These are phyloP conservation scores for Pseudopithomyces maydicus DNA, from an alignment of 2,329 filamentous ascomycete species.

Conservation along the genomic window DNA sequence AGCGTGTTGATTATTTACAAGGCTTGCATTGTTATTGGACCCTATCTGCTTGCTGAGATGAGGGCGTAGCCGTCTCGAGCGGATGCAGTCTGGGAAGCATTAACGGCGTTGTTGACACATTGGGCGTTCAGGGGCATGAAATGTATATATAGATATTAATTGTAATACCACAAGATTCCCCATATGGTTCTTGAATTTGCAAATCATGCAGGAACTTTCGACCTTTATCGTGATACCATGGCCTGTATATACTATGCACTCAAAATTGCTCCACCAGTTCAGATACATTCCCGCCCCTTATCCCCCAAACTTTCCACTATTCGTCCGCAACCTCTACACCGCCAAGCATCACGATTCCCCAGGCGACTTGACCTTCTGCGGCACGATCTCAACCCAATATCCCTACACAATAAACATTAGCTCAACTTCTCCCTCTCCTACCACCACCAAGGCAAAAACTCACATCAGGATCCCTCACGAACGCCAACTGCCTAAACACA, in stretches of 20 bases:
- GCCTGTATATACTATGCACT: too few relatives aligned
- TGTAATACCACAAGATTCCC: background rate
- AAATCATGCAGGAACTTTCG: too few relatives aligned
- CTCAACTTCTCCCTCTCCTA: background rate
- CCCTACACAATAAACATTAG: slow-evolving; percentile 25
- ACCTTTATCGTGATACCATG: too few relatives aligned
- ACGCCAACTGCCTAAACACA: slow-evolving; percentile 38
- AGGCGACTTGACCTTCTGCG: slow-evolving; percentile 22
- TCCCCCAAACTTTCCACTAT: too few relatives aligned
- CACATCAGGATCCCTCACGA: slow-evolving; percentile 43
- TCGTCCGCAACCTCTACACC: too few relatives aligned
- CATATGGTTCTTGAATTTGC: too few relatives aligned
- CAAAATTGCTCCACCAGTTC: too few relatives aligned
- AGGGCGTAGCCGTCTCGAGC: slow-evolving; percentile 29
- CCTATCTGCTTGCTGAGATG: slow-evolving; percentile 76
- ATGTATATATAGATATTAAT: background rate
- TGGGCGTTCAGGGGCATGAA: background rate
- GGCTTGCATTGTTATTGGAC: slow-evolving; percentile 80
- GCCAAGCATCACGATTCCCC: background rate
- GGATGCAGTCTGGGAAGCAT: background rate
- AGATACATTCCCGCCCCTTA: too few relatives aligned
- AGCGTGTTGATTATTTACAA: slow-evolving; percentile 76
- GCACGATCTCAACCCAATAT: slow-evolving; percentile 38
- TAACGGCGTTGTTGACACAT: background rate
- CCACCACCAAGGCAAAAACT: slow-evolving; percentile 14